These are phyloP conservation scores for Glarea lozoyensis DNA, from an alignment of 495 filamentous ascomycete genomes.

Conservation along the genomic window DNA sequence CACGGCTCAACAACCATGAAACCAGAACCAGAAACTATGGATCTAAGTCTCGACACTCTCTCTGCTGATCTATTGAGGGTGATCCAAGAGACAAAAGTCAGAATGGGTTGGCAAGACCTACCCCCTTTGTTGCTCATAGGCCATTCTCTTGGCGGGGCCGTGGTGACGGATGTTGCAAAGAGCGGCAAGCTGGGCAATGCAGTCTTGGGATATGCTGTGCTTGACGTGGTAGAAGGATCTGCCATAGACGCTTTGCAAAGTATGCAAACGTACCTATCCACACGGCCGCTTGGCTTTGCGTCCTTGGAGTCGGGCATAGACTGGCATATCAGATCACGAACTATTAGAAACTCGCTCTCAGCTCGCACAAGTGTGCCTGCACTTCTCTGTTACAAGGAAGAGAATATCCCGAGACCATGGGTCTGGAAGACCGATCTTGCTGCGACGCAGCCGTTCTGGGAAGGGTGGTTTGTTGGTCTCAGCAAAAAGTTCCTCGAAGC, in stretches of 20 bases:
- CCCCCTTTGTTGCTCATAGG: slow-evolving; percentile 79
- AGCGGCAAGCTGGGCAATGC: slow-evolving; percentile 52
- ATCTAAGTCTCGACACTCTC: slow-evolving; percentile 61
- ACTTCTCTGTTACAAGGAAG: slow-evolving; percentile 38
- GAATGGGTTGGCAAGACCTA: slow-evolving; percentile 61
- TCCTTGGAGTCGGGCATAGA: slow-evolving; percentile 73
- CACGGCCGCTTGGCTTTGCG: slow-evolving; percentile 69
- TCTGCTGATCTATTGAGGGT: slow-evolving; percentile 64
- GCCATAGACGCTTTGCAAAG: slow-evolving; percentile 86
- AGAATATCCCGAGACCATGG: slow-evolving; percentile 39
- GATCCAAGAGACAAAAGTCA: slow-evolving; percentile 49
- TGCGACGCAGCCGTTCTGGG: slow-evolving; percentile 85
- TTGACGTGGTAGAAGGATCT: slow-evolving; percentile 89
- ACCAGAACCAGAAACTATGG: slow-evolving; percentile 28
- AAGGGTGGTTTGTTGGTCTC: slow-evolving; percentile 83
- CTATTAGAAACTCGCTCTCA: slow-evolving; percentile 71
- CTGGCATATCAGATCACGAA: slow-evolving; percentile 90
- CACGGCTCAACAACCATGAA: slow-evolving; percentile 64
- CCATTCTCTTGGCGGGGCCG: slow-evolving; percentile 93
- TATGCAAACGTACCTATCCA: slow-evolving; percentile 87
- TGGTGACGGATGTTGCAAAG: slow-evolving; percentile 77
- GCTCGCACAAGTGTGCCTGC: slow-evolving; percentile 84
- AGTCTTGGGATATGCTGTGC: slow-evolving; percentile 77
- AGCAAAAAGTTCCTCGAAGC: slow-evolving; percentile 81
- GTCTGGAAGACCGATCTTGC: slow-evolving; percentile 81